phyloP scores from a whole-genome alignment of 2,329 filamentous ascomycete species.

The Colletotrichum truncatum region DNA sequence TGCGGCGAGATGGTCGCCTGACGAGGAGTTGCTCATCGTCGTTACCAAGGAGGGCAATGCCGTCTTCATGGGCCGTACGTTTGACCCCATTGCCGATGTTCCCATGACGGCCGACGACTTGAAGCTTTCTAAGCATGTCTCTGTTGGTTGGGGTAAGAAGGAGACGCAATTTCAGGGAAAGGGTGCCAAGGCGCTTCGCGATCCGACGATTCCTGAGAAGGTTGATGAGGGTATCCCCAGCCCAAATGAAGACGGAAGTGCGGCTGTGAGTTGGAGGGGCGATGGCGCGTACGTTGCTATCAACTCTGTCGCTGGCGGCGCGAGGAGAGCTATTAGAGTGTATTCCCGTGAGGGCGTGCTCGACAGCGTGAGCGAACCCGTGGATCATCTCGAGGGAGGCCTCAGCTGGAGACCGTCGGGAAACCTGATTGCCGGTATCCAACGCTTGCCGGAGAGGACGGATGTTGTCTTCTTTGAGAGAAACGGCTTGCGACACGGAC shows the following conservation, averaged over 20 bases:
- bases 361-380: conserved; percentile 93
- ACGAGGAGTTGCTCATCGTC: conserved; percentile 89
- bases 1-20: conserved; percentile 91
- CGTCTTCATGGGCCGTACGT: conserved; percentile 91
- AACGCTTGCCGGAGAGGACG: conserved; percentile 73
- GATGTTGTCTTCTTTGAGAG: conserved; percentile 96
- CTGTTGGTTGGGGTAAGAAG: conserved; percentile 97
- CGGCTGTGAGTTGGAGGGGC: conserved; percentile 89
- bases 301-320: conserved; percentile 76
- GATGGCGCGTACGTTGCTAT: conserved; percentile 92
- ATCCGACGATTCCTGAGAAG: conserved; percentile 94
- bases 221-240: conserved; percentile 86
- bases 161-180: conserved; percentile 98
- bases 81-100: conserved; percentile 84
- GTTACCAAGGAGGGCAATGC: conserved; percentile 82
- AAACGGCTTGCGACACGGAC: conserved; percentile 95
- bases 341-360: conserved; percentile 91
- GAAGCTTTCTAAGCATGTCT: conserved; percentile 90
- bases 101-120: conserved; percentile 79
- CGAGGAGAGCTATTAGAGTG: conserved; percentile 84
- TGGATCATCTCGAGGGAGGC: conserved; percentile 87
- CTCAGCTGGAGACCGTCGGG: conserved; percentile 93
- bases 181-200: conserved; percentile 83
- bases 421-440: conserved; percentile 89
- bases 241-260: conserved; percentile 74